Base-by-base conservation (phyloP, 192 early-diverging fungal genomes). In the Backusella circina region DNA sequence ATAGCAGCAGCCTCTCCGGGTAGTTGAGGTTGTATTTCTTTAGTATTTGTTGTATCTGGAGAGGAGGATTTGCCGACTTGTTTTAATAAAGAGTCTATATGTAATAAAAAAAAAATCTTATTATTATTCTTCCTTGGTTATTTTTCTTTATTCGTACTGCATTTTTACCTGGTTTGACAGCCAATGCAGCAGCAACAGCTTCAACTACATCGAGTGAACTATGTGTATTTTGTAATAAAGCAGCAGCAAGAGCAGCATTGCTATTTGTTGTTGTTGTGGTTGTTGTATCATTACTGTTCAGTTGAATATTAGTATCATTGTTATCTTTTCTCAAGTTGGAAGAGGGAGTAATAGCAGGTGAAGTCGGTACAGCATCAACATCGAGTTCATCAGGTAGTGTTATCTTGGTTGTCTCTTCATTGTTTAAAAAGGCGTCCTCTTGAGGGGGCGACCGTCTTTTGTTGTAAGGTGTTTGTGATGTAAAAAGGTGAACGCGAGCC, bases 401-500 rank as follows among this genome's bases (percentile, higher is more conserved):
- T 21, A 65, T 65, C 67, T 68, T 44, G 33, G 66, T 33, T n/a
- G 67, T 51, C 16, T 75, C 47, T 31, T 67, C 44, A 28, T 65
- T 9, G 15, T 75, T 65, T 18, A 38, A 68, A 12, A 72, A 30
- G 2, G 32, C 13, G 15, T 64, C 31, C 23, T 73, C 71, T 32
- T 31, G 71, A 54, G 26, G 12, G 26, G 33, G 28, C 8, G 41
- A 33, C 16, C 36, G 39, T 31, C 44, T 30, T n/a, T 77, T 41
- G 33, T 72, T 65, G 2, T 51, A 51, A 44, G 41, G 74, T 33
- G 66, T 50, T 37, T 70, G 68, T 12, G 76, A 72, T 51, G 65
- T 72, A 35, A 78, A 78, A 21, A 65, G 65, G 68, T 78, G 76
- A 44, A 78, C 76, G 57, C 76, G 76, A 44, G 76, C 76, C 76